phyloP scores from a whole-genome alignment of 306 rosid species.

The Canavalia ensiformis region DNA sequence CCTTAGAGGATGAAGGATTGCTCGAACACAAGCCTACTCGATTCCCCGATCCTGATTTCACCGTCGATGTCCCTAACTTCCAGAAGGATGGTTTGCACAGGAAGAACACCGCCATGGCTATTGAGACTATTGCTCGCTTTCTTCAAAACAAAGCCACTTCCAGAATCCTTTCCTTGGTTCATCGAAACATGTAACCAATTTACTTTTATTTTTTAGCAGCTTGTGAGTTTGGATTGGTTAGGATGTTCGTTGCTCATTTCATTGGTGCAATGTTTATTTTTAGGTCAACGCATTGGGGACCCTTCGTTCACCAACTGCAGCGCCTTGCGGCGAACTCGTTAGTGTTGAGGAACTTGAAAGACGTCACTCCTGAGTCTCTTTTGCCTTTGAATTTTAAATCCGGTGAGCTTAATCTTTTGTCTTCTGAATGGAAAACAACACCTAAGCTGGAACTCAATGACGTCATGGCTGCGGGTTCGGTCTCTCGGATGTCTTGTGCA shows the following conservation, averaged over 20 bases:
- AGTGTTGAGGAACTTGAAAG: conserved; percentile 69
- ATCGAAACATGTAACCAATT: conserved; percentile 70
- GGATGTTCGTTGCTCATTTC: neutral
- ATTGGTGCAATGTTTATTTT: conserved; percentile 30
- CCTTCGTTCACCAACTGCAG: conserved; percentile 63
- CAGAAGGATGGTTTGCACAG: conserved; percentile 58
- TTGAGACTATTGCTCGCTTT: conserved; percentile 73
- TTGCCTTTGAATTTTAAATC: conserved; percentile 62
- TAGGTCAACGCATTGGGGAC: conserved; percentile 83
- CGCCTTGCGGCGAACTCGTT: conserved; percentile 70
- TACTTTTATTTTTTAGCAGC: neutral
- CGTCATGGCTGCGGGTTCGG: conserved; percentile 71
- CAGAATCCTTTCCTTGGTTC: conserved; percentile 77
- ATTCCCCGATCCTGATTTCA: conserved; percentile 57
- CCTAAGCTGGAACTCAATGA: conserved; percentile 64
- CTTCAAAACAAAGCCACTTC: conserved; percentile 70
- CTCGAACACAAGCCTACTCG: conserved; percentile 50
- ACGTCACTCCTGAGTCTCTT: conserved; percentile 68
- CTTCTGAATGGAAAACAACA: conserved; percentile 70
- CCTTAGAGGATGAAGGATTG: conserved; percentile 84
- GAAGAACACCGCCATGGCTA: conserved; percentile 67
- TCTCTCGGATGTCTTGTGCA: conserved; percentile 60
- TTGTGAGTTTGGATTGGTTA: too few species aligned
- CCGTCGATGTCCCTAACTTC: conserved; percentile 50
- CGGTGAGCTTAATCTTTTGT: conserved; percentile 52